Conservation (phyloP, 2,329 filamentous ascomycete genomes). For the Fusarium humuli region DNA sequence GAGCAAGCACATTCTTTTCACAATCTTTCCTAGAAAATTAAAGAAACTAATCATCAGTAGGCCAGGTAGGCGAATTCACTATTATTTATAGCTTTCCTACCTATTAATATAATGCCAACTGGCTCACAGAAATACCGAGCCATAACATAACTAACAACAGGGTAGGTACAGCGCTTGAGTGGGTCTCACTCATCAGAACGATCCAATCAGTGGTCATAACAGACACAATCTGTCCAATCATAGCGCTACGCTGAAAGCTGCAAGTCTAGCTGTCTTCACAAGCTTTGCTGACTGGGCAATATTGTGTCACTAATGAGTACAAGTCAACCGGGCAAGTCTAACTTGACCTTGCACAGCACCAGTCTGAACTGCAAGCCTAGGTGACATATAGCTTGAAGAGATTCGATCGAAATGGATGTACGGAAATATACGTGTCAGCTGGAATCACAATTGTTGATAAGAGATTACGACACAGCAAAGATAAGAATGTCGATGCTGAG, state of each 20-base stretch:
- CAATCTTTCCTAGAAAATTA: not conserved
- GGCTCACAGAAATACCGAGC: not conserved
- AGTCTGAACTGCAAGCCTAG: not conserved
- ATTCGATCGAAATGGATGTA: not conserved
- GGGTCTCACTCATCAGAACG: rapidly evolving
- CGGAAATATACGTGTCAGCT: too few species aligned
- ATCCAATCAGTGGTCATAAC: not conserved
- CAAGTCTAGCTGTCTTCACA: not conserved
- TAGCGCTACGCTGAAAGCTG: not conserved
- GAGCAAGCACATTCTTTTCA: not conserved
- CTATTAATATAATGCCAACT: not conserved
- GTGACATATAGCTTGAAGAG: not conserved
- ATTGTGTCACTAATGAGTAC: not conserved
- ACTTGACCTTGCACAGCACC: not conserved
- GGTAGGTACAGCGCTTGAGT: not conserved
- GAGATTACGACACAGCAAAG: not conserved
- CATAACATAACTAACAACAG: not conserved
- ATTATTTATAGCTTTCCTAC: not conserved
- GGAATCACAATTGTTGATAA: not conserved
- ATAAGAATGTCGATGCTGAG: not conserved
- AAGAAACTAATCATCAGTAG: not conserved
- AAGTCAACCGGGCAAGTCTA: not conserved
- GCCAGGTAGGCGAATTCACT: not conserved
- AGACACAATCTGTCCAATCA: not conserved
- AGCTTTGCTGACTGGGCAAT: not conserved